Evolutionary conservation across 805 yeast genomes (phyloP).

Genomic region (Myxozyma udenii): DNA sequence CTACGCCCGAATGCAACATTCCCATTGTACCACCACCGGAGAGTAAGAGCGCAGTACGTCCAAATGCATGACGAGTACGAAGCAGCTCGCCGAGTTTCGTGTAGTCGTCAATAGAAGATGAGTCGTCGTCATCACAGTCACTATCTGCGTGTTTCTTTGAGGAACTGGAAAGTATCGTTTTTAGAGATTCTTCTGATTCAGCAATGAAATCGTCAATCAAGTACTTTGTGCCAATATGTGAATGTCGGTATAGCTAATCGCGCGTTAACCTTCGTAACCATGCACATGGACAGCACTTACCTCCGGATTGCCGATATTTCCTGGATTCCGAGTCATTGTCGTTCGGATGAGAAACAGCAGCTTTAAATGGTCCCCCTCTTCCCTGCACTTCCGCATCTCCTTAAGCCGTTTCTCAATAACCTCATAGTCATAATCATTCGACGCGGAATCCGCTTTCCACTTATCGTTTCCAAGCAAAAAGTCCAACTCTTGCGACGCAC

Average conservation of each 20-base stretch:
- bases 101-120: constrained; percentile 52
- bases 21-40: constrained; percentile 98
- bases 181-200: constrained; percentile 64
- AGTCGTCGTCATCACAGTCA: constrained; percentile 31
- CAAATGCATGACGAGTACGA: constrained; percentile 87
- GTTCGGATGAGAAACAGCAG: constrained; percentile 76
- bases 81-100: constrained; percentile 73
- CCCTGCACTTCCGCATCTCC: constrained; percentile 60
- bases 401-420: constrained; percentile 52
- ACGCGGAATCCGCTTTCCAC: constrained; percentile 66
- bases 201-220: constrained; percentile 77
- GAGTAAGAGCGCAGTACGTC: constrained; percentile 89
- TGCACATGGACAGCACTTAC: constrained; percentile 1
- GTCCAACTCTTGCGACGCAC: constrained; percentile 62
- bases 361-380: constrained; percentile 53
- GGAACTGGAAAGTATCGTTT: constrained; percentile 5
- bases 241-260: constrained; percentile 63
- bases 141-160: background rate
- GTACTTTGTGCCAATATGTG: constrained; percentile 79
- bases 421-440: constrained; percentile 70
- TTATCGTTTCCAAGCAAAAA: constrained; percentile 53
- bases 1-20: constrained; percentile 85
- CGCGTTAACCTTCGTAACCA: background rate
- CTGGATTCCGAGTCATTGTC: constrained; percentile 78
- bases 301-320: constrained; percentile 78